Evolutionary conservation across 2,329 filamentous ascomycete species (phyloP).

Genomic region (Ampelomyces quisqualis): DNA sequence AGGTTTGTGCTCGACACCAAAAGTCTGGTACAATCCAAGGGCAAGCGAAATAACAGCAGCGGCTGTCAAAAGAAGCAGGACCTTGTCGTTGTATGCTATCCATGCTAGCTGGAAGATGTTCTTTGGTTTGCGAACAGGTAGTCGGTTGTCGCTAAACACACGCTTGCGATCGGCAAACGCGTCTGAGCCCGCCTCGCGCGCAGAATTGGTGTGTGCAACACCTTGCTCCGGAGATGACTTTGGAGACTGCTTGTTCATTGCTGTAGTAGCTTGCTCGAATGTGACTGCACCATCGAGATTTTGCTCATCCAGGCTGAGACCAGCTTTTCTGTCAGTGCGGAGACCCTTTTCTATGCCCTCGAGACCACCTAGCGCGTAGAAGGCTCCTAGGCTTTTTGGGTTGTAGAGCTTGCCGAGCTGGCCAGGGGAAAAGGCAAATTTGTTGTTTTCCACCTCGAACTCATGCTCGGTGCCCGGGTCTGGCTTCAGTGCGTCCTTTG

Average conservation of each 20-base stretch:
- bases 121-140: conserved; percentile 70
- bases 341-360: conserved; percentile 72
- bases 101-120: conserved; percentile 70
- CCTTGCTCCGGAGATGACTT: conserved; percentile 20
- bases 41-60: conserved; percentile 73
- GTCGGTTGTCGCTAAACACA: conserved; percentile 67
- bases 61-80: conserved; percentile 54
- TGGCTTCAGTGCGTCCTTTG: conserved; percentile 69
- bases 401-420: conserved; percentile 80
- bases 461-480: conserved; percentile 72
- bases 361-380: conserved; percentile 73
- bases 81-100: conserved; percentile 82
- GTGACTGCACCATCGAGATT: conserved; percentile 63
- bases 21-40: conserved; percentile 72
- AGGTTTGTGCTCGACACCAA: conserved; percentile 58
- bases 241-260: conserved; percentile 16
- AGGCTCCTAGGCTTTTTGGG: conserved; percentile 73
- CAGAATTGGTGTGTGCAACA: conserved; percentile 19
- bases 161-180: conserved; percentile 65
- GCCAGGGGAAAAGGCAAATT: conserved; percentile 80
- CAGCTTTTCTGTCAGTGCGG: conserved; percentile 63
- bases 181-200: conserved; percentile 31
- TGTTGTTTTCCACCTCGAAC: conserved; percentile 70
- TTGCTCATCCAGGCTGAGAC: conserved; percentile 70
- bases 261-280: conserved; percentile 63